Evolutionary conservation across 441 rosid genomes (phyloP).

Genomic region (Bruguiera hainesii): DNA sequence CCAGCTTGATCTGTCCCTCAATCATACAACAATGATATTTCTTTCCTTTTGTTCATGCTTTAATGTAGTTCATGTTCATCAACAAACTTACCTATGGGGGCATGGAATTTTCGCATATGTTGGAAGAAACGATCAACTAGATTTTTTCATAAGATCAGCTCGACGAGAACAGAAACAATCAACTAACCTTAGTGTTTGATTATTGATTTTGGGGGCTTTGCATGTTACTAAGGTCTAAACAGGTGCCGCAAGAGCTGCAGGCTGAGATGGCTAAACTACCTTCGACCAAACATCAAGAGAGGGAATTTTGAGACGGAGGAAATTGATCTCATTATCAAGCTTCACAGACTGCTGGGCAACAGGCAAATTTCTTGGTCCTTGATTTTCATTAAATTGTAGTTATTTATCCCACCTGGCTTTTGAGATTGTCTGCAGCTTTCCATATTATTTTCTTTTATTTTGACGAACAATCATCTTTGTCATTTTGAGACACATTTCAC

Average conservation of each 20-base stretch:
- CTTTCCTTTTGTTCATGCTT: too few species aligned
- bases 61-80: too few species aligned
- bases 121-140: background rate
- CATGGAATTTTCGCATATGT: background rate
- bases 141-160: background rate
- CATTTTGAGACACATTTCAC: too few species aligned
- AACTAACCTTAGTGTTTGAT: background rate
- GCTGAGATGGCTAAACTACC: conserved; percentile 44
- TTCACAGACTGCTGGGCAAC: conserved; percentile 40
- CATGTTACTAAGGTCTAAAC: conserved; percentile 29
- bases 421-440: too few species aligned
- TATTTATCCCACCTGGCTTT: background rate
- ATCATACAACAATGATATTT: too few species aligned
- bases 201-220: background rate
- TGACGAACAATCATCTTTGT: too few species aligned
- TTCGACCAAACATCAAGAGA: conserved; percentile 45
- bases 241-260: conserved; percentile 47
- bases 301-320: conserved; percentile 39
- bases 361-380: conserved; percentile 23
- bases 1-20: too few species aligned
- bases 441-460: too few species aligned
- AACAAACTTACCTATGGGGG: too few species aligned
- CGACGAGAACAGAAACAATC: background rate
- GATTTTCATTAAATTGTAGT: background rate
- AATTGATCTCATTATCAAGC: conserved; percentile 42